Base-by-base conservation (phyloP, 768 basidiomycete genomes). In the Lactarius pseudohatsudake region DNA sequence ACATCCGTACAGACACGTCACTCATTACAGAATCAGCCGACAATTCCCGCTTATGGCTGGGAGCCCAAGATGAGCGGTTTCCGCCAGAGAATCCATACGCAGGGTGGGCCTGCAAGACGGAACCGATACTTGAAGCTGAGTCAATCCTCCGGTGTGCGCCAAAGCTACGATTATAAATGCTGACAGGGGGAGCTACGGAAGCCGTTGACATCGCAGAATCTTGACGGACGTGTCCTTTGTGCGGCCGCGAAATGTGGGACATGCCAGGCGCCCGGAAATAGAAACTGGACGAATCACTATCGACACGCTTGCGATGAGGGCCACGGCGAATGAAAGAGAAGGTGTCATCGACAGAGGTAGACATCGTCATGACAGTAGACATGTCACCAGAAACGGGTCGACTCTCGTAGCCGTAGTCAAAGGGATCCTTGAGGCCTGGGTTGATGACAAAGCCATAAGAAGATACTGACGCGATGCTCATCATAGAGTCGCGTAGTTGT, bases 381-480 rank as follows among this genome's bases (percentile, higher is more conserved):
- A 86, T 79, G 50, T 88, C 82, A 68, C 87, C 86, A 0, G 86
- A 86, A 0, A 81, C 81, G 0, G 87, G 87, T 8, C 86, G 73
- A 62, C 83, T 85, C 26, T 84, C 81, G 16, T 71, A 45, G 0
- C 72, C 88, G 66, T 87, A 92, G 50, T 89, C 89, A 74, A 93
- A 93, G 0, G 91, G 91, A 74, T 94, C 91, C 3, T 70, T 73
- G 1, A 81, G 74, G 20, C 91, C 91, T 20, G 80, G 74, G 64
- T 89, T 82, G 66, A 89, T 77, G 41, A 90, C 84, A 3, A 80
- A 80, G 3, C 92, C 91, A 66, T 90, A 91, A 0, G 91, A 92
- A 0, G 91, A 92, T 5, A 92, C 83, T 0, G 91, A 92, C 0
- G 89, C 88, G 59, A 93, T 87, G 72, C 89, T 91, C 75, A 87